Evolutionary conservation across 108 stramenopile genomes (phyloP).

Genomic region (Discostella pseudostelligera): DNA sequence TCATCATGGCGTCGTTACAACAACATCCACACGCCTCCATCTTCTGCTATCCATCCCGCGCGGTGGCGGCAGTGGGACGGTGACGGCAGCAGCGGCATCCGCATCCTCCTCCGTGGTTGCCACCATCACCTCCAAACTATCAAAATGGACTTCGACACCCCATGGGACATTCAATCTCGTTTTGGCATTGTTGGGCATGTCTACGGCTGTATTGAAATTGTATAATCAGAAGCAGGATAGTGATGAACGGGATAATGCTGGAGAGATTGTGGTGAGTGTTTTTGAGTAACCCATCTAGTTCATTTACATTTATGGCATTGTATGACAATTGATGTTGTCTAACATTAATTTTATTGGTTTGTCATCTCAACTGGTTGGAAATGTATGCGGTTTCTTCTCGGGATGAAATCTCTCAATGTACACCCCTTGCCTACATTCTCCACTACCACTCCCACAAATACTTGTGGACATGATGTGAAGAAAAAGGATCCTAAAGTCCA

Average conservation of each 20-base stretch:
- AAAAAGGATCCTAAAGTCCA: slow-evolving; percentile 47
- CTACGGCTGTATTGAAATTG: slow-evolving; percentile 27
- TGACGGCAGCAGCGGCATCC: neutral
- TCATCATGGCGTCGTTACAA: neutral
- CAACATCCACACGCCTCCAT: neutral
- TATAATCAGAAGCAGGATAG: neutral
- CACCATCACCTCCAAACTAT: neutral
- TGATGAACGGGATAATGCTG: slow-evolving; percentile 4
- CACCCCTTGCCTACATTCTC: too few species aligned
- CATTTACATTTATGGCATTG: too few species aligned
- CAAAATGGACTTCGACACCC: slow-evolving; percentile 17
- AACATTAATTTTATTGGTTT: too few species aligned
- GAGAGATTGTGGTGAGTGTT: neutral
- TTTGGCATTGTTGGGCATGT: slow-evolving; percentile 24
- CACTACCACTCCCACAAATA: too few species aligned
- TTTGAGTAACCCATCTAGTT: too few species aligned
- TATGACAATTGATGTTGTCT: too few species aligned
- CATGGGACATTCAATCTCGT: slow-evolving; percentile 28
- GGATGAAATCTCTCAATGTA: too few species aligned
- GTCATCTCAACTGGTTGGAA: too few species aligned
- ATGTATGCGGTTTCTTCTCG: too few species aligned
- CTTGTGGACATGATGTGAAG: too few species aligned
- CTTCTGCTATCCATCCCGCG: neutral
- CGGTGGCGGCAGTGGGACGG: neutral
- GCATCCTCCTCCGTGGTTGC: neutral